Evolutionary conservation across 306 rosid species (phyloP), one percentile per base, ranked within the genome.

Genomic region (Lagenaria siceraria): DNA sequence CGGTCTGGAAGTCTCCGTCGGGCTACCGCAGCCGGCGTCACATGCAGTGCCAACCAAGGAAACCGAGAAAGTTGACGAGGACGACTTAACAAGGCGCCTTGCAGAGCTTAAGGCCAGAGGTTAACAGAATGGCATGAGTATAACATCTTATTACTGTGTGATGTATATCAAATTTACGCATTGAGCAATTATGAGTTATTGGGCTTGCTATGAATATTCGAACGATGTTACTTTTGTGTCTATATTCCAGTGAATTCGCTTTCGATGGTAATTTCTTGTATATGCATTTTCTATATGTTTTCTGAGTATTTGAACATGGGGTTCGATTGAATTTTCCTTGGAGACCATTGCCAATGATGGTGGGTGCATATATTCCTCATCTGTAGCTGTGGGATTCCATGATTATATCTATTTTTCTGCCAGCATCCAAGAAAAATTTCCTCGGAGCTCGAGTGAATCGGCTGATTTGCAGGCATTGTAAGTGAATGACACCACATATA

Each of bases 61-160:
- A 53, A 65, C 97, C 0, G 98, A 90, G 76, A 94, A 90, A 91
- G 90, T 90, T 9, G 96, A 91, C 21, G 98, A 94, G 82, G 98
- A 89, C 62, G 97, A 94, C 49, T 87, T 94, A 76, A 75, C 98
- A 8, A 88, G 96, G 87, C 87, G 98, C 69, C 97, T 94, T 13
- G 97, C 97, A 0, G 98, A 94, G 86, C 98, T 94, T 54, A 94
- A 94, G 94, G 98, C 98, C 21, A 90, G 96, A 89, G 98, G 98
- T 21, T 94, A 80, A 84, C 10, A 13, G 40, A 49, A 38, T 11
- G 38, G 35, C 53, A 19, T 40, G 55, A 38, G 36, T 13, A 56
- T 75, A 35, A 43, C 29, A 17, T 76, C 70, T 18, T 58, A 27
- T 56, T 17, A 42, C 70, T 40, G 24, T 54, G 54, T 76, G 56